Base-by-base conservation (phyloP, 1,284 basidiomycete genomes). In the Cerrena zonata region DNA sequence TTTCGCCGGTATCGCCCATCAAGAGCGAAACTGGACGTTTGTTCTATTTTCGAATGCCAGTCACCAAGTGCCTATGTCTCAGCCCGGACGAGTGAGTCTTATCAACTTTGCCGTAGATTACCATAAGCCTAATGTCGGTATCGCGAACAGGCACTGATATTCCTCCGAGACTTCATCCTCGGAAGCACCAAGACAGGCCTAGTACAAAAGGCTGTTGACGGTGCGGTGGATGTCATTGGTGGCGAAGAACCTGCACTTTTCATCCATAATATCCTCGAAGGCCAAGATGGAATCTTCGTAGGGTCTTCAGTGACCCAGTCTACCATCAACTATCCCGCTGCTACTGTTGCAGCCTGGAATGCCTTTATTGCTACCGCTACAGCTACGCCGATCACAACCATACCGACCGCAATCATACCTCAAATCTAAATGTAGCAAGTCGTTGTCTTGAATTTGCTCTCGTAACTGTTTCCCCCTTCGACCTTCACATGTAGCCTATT, bases 21-120 rank as follows among this genome's bases (percentile, higher is more conserved):
- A 66, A 51, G 64, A 66, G 48, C 60, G 62, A 19, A 57, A 57
- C 43, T 54, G 58, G 50, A 62, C 62, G 3, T 66, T 58, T 42
- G 61, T 57, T 7, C 45, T 66, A 11, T 53, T 66, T 23, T 47
- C 53, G 19, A 57, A 57, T 12, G 60, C 64, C 1, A 56, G 62
- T 7, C 64, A 65, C 47, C 57, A 59, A 40, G 60, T 65, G 39
- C 61, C 64, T 5, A 39, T 54, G 22, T 51, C 47, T 34, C 51
- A 56, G 18, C 63, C 64, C 12, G 52, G 41, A 11, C 50, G 58
- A 22, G 63, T 63, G 34, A 25, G 58, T 47, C 2, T 45, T 12
- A 10, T n/a, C 15, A 2, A 30, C n/a, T 15, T 38, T 40, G 5
- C 26, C 3, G 13, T 38, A 13, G 51, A 4, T 25, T 5, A 11